Evolutionary conservation across 2,329 filamentous ascomycete genomes (phyloP), one percentile per base, ranked within the genome.

Genomic region (Rugonectria rugulosa): DNA sequence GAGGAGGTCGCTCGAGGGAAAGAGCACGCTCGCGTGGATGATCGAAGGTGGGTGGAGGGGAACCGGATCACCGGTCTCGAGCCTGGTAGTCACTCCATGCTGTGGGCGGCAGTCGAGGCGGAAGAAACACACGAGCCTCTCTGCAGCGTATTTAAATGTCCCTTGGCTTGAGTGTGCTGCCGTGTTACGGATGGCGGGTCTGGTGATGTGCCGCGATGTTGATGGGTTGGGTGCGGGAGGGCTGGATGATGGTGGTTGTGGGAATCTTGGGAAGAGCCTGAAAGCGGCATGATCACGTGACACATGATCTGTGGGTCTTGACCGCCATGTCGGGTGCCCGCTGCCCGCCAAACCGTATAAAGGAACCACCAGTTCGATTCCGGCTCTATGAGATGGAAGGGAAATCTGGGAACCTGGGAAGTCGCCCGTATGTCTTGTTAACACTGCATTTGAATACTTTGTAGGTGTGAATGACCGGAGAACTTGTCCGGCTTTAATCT

Each of bases 231-330:
- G 48, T 65, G 64, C 26, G 65, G 64, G 51, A 64, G 36, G 64
- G 53, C 53, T 57, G 48, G 57, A 54, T 45, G 43, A 60, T 62
- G 53, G 40, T 56, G 53, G 53, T 60, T 66, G 64, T 66, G 64
- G 53, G 62, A 65, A 61, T 50, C 24, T 55, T 38, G 32, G 46
- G 48, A 65, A 46, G 48, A 58, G 42, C 48, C 53, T 56, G 45
- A 54, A 57, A 53, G 53, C 41, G 48, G 52, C 12, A 17, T 31
- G 23, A 36, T 65, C 64, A 66, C 64, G 64, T 66, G 64, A 48
- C 17, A 20, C 36, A 26, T 29, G 21, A 40, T 24, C 7, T 43
- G 47, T 50, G 37, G 47, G 46, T 27, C 26, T 21, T 50, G 47
- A 50, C 47, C 38, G 37, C 37, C n/a, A 10, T 31, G 10, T 32